A percentile compares a stretch with the other conserved stretches of the same genome.
These are phyloP conservation scores for Fusarium sp. DNA, from an alignment of 2,329 filamentous ascomycete genomes.

Conservation along the genomic window DNA sequence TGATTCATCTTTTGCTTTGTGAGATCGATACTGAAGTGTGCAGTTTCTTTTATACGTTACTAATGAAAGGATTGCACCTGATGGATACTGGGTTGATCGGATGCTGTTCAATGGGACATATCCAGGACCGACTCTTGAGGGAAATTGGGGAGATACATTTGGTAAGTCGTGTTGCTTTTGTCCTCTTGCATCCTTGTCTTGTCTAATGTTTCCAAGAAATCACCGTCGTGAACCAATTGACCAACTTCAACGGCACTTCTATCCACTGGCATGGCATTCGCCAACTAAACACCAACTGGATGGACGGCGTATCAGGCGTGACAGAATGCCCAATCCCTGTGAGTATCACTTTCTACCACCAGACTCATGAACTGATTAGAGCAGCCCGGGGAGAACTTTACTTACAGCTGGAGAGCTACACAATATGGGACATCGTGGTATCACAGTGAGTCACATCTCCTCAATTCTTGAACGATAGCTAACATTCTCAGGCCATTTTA, in stretches of 20 bases:
- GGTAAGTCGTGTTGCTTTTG: background rate
- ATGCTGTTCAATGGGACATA: background rate
- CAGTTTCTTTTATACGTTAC: background rate
- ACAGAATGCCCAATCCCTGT: background rate
- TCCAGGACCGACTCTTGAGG: background rate
- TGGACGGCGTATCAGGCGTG: background rate
- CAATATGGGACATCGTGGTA: slow-evolving; percentile 2
- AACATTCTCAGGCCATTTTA: background rate
- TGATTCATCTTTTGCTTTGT: accelerated
- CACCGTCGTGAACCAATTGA: background rate
- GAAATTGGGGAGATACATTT: background rate
- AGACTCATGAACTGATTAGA: accelerated
- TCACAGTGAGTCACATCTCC: background rate
- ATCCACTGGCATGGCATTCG: background rate
- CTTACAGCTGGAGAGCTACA: background rate
- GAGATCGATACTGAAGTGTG: accelerated
- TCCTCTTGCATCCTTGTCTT: background rate
- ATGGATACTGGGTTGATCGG: background rate
- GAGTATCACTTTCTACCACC: accelerated
- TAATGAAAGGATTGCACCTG: background rate
- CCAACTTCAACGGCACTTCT: background rate
- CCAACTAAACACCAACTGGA: background rate
- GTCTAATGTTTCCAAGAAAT: background rate
- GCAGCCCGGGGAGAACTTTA: background rate
- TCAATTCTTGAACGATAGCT: accelerated